phyloP scores from a whole-genome alignment of 768 basidiomycete species.

The Hericium erinaceus region DNA sequence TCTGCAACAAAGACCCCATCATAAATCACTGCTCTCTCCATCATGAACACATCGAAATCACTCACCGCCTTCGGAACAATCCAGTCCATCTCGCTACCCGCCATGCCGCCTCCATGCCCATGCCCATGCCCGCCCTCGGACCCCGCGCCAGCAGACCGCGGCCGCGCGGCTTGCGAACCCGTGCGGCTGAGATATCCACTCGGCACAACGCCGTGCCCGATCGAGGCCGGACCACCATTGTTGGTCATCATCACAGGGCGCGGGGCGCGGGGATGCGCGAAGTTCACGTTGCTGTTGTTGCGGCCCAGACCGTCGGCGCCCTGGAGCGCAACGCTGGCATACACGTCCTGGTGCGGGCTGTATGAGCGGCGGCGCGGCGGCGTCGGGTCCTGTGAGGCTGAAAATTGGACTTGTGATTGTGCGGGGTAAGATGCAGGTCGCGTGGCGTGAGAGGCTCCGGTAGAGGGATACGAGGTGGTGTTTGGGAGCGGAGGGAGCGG shows the following conservation, averaged over 20 bases:
- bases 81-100: neutral
- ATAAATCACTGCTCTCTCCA: neutral
- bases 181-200: too few species aligned
- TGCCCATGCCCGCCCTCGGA: neutral
- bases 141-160: neutral
- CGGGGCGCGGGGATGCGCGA: neutral
- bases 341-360: too few species aligned
- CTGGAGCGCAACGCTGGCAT: neutral
- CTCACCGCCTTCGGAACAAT: neutral
- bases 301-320: neutral
- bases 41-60: neutral
- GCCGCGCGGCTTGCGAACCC: neutral
- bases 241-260: neutral
- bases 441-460: neutral
- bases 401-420: too few species aligned
- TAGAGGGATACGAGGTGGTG: neutral
- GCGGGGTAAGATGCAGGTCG: too few species aligned
- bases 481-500: neutral
- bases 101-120: neutral
- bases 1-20: neutral
- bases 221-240: too few species aligned
- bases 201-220: too few species aligned
- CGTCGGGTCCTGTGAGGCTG: too few species aligned
- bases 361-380: too few species aligned
- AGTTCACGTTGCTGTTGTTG: neutral